Percentiles rank a stretch among this genome's conserved stretches.
These are phyloP conservation scores for Solanum habrochaites DNA, from an alignment of 257 asterid genomes.

Conservation along the genomic window DNA sequence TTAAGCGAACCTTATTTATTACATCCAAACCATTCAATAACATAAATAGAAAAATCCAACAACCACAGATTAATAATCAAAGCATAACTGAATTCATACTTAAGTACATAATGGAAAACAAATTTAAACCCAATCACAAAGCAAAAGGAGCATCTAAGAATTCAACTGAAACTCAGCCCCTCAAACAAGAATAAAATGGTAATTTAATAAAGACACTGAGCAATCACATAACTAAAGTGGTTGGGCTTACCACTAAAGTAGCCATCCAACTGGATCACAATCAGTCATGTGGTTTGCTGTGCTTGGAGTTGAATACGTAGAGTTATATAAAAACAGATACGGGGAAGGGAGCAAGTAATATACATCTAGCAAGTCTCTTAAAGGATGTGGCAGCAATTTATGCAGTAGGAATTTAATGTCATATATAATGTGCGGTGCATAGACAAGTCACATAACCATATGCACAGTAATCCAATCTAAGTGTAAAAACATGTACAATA, in stretches of 20 bases:
- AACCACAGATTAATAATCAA: background rate
- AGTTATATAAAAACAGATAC: background rate
- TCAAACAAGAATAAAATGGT: background rate
- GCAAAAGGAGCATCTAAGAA: background rate
- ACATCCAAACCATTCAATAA: background rate
- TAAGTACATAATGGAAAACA: background rate
- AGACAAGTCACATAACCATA: background rate
- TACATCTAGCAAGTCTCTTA: background rate
- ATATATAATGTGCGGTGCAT: background rate
- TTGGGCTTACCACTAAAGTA: background rate
- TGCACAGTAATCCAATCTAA: background rate
- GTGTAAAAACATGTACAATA: background rate
- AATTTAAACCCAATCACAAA: background rate
- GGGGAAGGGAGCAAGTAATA: background rate
- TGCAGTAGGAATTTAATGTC: background rate
- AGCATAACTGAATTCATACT: background rate
- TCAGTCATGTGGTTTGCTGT: background rate
- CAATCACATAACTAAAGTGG: background rate
- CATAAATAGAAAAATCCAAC: background rate
- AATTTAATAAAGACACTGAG: background rate
- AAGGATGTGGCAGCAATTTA: background rate
- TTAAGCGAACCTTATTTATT: background rate
- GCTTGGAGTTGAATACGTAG: background rate
- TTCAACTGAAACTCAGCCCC: background rate
- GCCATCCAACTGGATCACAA: background rate